phyloP scores from a whole-genome alignment of 1,139 yeast genomes.

The Geotrichum siamense region DNA sequence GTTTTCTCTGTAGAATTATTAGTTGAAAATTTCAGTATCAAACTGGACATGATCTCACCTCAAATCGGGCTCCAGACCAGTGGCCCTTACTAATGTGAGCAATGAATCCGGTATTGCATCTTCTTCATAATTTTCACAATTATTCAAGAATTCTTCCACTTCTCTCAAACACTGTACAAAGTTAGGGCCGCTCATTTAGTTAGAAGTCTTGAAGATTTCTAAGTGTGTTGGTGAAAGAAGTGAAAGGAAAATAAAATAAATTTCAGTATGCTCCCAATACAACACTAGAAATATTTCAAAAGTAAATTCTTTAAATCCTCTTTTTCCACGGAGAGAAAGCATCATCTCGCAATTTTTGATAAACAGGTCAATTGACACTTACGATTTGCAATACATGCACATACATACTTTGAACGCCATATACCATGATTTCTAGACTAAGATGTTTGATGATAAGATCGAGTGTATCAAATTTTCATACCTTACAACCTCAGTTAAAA shows the following conservation, averaged over 20 bases:
- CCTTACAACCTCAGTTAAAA: background rate
- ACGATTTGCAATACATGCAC: too few relatives aligned
- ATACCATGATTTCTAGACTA: background rate
- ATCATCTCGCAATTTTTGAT: too few relatives aligned
- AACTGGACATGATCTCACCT: conserved; percentile 9
- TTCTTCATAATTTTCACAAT: conserved; percentile 3
- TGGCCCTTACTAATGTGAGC: conserved; percentile 10
- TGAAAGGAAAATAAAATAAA: too few relatives aligned
- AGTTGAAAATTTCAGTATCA: background rate
- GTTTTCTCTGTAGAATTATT: conserved; percentile 7
- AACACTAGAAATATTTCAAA: too few relatives aligned
- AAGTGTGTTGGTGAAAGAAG: too few relatives aligned
- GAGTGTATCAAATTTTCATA: background rate
- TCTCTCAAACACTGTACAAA: conserved; percentile 7
- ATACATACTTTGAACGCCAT: too few relatives aligned
- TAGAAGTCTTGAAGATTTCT: too few relatives aligned
- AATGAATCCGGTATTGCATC: conserved; percentile 14
- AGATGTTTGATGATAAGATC: background rate
- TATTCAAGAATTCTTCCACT: background rate
- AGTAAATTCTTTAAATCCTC: too few relatives aligned
- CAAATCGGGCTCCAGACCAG: conserved; percentile 14
- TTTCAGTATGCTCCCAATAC: too few relatives aligned
- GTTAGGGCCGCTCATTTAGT: too few relatives aligned
- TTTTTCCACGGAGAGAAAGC: too few relatives aligned
- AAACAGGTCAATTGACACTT: too few relatives aligned